Conservation (phyloP, 192 early-diverging fungal species). For the Geosiphon pyriformis region DNA sequence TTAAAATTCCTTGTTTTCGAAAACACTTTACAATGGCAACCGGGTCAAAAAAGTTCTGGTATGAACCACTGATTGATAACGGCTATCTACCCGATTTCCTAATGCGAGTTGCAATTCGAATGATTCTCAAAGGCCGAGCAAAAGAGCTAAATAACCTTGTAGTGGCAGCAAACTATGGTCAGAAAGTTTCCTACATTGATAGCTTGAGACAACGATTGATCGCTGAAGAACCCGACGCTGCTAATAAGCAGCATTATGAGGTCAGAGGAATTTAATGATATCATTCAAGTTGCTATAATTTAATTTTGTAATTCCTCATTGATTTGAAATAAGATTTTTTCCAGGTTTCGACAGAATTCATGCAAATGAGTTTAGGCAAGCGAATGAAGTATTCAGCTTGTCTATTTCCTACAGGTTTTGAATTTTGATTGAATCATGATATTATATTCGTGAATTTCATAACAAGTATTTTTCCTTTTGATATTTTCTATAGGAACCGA, state of each 20-base stretch:
- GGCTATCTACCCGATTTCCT: slow-evolving; percentile 49
- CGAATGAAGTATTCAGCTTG: slow-evolving; percentile 60
- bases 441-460: neutral
- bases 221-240: slow-evolving; percentile 56
- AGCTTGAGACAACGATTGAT: slow-evolving; percentile 38
- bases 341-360: slow-evolving; percentile 51
- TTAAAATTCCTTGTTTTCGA: too few species aligned
- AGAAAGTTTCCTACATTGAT: slow-evolving; percentile 39
- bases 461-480: too few species aligned
- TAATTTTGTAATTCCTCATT: too few species aligned
- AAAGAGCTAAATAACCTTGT: slow-evolving; percentile 5
- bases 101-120: slow-evolving; percentile 40
- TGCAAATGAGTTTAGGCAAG: slow-evolving; percentile 41
- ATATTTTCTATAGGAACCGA: neutral
- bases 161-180: slow-evolving; percentile 15
- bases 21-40: neutral
- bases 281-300: too few species aligned
- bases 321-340: neutral
- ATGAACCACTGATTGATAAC: slow-evolving; percentile 38
- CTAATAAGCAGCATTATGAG: slow-evolving; percentile 72
- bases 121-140: slow-evolving; percentile 32
- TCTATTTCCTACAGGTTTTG: slow-evolving; percentile 48
- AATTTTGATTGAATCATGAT: slow-evolving; percentile 7
- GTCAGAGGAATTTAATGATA: neutral
- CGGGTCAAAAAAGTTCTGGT: slow-evolving; percentile 11